phyloP scores from a whole-genome alignment of 805 yeast species.

The Candida xyloterini region DNA sequence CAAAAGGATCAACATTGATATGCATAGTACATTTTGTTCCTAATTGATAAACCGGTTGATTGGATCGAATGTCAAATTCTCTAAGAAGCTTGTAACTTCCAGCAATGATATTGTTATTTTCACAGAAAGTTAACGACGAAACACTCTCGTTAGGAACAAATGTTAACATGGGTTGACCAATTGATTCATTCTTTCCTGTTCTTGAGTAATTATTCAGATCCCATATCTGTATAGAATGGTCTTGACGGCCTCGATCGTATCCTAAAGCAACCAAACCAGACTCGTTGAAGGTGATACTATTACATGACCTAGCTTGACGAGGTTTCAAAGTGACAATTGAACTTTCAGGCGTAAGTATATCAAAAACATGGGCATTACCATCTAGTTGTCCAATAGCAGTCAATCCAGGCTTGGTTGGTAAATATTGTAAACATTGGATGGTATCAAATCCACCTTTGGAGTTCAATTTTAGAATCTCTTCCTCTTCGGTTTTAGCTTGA shows the following conservation, averaged over 20 bases:
- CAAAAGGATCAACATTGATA: constrained; percentile 65
- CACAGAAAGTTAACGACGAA: constrained; percentile 61
- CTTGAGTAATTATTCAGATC: constrained; percentile 61
- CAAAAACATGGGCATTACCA: constrained; percentile 63
- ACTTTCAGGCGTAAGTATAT: constrained; percentile 42
- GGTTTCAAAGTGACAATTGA: constrained; percentile 48
- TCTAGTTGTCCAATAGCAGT: constrained; percentile 73
- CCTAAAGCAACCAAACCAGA: constrained; percentile 72
- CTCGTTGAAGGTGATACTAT: constrained; percentile 65
- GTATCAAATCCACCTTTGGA: constrained; percentile 63
- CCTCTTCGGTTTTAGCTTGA: constrained; percentile 39
- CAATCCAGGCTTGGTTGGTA: constrained; percentile 51
- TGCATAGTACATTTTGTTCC: constrained; percentile 73
- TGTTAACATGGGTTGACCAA: constrained; percentile 48
- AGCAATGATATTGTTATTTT: constrained; percentile 53
- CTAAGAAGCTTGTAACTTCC: constrained; percentile 77
- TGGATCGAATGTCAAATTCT: constrained; percentile 70
- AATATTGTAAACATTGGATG: constrained; percentile 65
- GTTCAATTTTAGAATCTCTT: constrained; percentile 44
- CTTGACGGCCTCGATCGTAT: constrained; percentile 73
- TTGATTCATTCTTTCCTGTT: constrained; percentile 44
- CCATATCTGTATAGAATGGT: constrained; percentile 76
- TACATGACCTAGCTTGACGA: constrained; percentile 70
- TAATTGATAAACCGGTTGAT: constrained; percentile 65
- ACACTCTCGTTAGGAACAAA: constrained; percentile 74